Evolutionary conservation across 495 filamentous ascomycete genomes (phyloP).

Genomic region (Penicillium antarcticum): DNA sequence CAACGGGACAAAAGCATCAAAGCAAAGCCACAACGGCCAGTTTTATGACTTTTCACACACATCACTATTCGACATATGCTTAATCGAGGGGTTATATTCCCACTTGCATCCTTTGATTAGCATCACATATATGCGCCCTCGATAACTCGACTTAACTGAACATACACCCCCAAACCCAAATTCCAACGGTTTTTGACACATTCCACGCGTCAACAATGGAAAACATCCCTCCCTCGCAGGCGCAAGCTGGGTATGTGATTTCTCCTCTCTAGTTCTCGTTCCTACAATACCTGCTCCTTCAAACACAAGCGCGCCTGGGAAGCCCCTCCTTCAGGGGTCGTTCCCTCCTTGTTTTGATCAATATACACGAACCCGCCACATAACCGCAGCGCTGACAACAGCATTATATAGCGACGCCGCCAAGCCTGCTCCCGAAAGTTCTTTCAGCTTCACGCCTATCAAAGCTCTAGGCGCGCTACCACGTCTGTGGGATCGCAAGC

Average conservation of each 20-base stretch:
- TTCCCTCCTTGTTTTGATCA: constrained; percentile 1
- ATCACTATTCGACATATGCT: constrained; percentile 1
- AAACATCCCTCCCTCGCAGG: constrained; percentile 15
- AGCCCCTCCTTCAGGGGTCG: neutral
- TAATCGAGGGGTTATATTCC: neutral
- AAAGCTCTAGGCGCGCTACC: constrained; percentile 31
- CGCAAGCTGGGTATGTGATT: constrained; percentile 21
- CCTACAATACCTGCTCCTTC: too few species aligned
- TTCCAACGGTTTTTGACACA: constrained; percentile 23
- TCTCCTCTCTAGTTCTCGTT: neutral
- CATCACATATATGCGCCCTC: neutral
- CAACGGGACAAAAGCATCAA: constrained; percentile 4
- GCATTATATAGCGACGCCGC: constrained; percentile 6
- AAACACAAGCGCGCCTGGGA: too few species aligned
- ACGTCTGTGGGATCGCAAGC: constrained; percentile 54
- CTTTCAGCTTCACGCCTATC: constrained; percentile 39
- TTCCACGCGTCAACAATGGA: constrained; percentile 28
- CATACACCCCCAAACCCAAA: neutral
- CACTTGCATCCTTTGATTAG: neutral
- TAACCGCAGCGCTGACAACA: constrained; percentile 11
- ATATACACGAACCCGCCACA: neutral
- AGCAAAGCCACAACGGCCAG: constrained; percentile 2
- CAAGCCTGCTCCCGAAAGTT: constrained; percentile 14
- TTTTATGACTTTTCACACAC: neutral
- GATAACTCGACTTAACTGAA: neutral